Conservation (phyloP, 352 stramenopile species). For the Phytophthora melonis region DNA sequence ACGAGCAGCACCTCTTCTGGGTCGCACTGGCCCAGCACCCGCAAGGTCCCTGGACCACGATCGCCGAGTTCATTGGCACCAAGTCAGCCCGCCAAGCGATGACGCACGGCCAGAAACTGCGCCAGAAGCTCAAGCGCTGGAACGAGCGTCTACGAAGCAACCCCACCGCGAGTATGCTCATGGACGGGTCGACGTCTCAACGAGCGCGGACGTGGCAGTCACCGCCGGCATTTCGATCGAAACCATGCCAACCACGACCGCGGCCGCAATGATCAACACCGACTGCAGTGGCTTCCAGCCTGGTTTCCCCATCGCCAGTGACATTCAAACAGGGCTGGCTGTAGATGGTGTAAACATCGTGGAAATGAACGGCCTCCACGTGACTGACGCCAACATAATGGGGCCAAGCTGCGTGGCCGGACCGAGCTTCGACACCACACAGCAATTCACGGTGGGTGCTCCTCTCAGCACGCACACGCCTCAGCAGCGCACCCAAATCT, state of each 20-base stretch:
- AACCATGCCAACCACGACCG: neutral
- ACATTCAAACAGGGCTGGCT: neutral
- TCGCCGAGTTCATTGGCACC: constrained; percentile 57
- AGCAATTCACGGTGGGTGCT: neutral
- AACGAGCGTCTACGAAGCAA: constrained; percentile 45
- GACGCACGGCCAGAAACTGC: constrained; percentile 62
- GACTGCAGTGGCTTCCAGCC: neutral
- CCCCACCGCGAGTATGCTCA: constrained; percentile 29
- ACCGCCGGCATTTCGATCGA: constrained; percentile 20
- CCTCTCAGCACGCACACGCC: neutral
- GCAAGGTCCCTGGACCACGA: constrained; percentile 54
- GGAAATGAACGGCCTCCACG: constrained; percentile 15
- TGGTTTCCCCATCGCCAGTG: neutral
- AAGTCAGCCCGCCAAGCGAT: constrained; percentile 58
- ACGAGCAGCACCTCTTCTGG: constrained; percentile 58
- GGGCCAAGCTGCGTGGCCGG: neutral
- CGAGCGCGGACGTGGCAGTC: constrained; percentile 5
- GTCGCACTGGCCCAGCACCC: constrained; percentile 49
- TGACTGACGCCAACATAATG: constrained; percentile 1
- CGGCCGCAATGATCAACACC: neutral
- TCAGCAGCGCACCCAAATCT: constrained; percentile 3
- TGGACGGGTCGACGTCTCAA: constrained; percentile 27
- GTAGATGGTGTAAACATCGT: constrained; percentile 22
- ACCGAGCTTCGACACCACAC: neutral
- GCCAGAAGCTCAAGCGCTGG: constrained; percentile 61